Conservation (phyloP, 1,284 basidiomycete genomes). For the Phellopilus nigrolimitatus region DNA sequence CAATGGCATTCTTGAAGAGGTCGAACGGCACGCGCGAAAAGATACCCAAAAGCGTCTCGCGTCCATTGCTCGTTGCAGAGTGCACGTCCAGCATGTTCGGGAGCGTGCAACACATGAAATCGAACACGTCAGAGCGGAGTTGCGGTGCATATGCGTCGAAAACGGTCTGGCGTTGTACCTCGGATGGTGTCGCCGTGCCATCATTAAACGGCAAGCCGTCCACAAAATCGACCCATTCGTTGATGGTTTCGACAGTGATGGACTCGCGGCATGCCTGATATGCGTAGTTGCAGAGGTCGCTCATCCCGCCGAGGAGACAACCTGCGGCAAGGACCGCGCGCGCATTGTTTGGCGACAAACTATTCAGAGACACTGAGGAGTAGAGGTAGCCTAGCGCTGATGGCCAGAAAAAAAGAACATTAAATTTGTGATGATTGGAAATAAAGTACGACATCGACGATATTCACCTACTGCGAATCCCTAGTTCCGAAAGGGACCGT, state of each 20-base stretch:
- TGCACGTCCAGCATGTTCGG: slow-evolving; percentile 51
- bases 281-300: slow-evolving; percentile 74
- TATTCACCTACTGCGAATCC: slow-evolving; percentile 64
- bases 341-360: slow-evolving; percentile 71
- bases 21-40: slow-evolving; percentile 75
- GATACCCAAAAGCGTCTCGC: slow-evolving; percentile 63
- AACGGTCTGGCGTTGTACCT: slow-evolving; percentile 48
- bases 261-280: slow-evolving; percentile 72
- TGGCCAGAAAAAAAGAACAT: slow-evolving; percentile 13
- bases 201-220: slow-evolving; percentile 54
- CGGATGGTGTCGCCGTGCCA: slow-evolving; percentile 44
- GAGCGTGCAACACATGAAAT: slow-evolving; percentile 70
- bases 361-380: slow-evolving; percentile 61
- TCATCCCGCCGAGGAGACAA: slow-evolving; percentile 79
- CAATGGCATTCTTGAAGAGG: slow-evolving; percentile 74
- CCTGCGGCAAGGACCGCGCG: slow-evolving; percentile 78
- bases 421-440: too few species aligned
- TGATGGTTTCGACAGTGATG: slow-evolving; percentile 67
- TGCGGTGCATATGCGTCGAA: slow-evolving; percentile 68
- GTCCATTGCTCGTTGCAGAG: slow-evolving; percentile 36
- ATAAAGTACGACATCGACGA: slow-evolving; percentile 10
- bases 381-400: slow-evolving; percentile 75
- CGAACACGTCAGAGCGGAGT: slow-evolving; percentile 66
- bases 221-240: slow-evolving; percentile 73
- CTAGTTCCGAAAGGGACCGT: slow-evolving; percentile 33